These are phyloP conservation scores for Grosmannia serpens DNA, from an alignment of 2,329 filamentous ascomycete genomes.

Conservation along the genomic window DNA sequence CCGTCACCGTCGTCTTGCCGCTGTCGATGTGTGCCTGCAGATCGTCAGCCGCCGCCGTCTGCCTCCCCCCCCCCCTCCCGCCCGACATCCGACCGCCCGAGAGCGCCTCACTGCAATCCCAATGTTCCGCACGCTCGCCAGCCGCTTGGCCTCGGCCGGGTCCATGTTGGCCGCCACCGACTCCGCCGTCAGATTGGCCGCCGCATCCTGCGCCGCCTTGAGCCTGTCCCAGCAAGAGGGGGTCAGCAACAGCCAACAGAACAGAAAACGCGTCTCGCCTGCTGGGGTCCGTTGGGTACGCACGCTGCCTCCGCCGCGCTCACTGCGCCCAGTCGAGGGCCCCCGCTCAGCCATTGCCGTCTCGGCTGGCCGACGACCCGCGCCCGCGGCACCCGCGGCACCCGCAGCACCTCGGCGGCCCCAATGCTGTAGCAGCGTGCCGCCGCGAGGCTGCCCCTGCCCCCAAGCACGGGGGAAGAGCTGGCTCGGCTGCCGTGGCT, in stretches of 20 bases:
- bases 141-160: constrained; percentile 63
- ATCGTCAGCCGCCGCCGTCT: neutral
- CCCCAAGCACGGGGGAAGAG: neutral
- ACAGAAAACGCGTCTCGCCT: no score
- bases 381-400: constrained; percentile 10
- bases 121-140: constrained; percentile 85
- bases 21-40: constrained; percentile 92
- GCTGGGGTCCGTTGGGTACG: no score
- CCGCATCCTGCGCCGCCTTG: constrained; percentile 41
- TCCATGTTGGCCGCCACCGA: constrained; percentile 68
- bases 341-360: constrained; percentile 28
- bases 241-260: no score
- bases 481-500: neutral
- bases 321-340: constrained; percentile 20
- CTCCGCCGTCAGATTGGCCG: constrained; percentile 39
- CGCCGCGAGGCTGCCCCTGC: neutral
- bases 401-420: neutral
- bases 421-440: neutral
- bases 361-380: neutral
- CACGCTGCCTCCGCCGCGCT: constrained; percentile 28
- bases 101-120: constrained; percentile 72
- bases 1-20: constrained; percentile 92
- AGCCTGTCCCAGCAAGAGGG: constrained; percentile 20
- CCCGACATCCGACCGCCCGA: no score
- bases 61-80: no score